These are phyloP conservation scores for Trichophaea hybrida DNA, from an alignment of 2,329 filamentous ascomycete species.

Conservation along the genomic window DNA sequence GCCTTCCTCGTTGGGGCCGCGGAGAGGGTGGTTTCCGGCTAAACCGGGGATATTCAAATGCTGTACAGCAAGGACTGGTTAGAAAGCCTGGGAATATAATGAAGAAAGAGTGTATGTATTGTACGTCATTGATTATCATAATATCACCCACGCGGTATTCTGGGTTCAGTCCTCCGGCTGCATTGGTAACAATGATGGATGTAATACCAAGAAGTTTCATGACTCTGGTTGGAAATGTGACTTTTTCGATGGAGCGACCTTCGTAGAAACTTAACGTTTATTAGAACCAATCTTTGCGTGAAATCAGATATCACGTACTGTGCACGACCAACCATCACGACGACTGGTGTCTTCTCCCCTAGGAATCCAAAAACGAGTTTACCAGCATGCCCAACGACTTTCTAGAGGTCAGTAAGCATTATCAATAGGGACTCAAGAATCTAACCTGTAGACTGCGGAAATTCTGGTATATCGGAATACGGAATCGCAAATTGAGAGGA, in stretches of 20 bases:
- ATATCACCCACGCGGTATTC: conserved; percentile 51
- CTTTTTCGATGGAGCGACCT: conserved; percentile 47
- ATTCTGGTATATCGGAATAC: conserved; percentile 47
- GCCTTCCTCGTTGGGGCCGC: conserved; percentile 47
- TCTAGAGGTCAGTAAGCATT: not conserved
- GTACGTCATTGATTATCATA: conserved; percentile 49
- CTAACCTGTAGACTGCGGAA: conserved; percentile 46
- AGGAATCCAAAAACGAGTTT: conserved; percentile 51
- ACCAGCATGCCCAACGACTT: conserved; percentile 45
- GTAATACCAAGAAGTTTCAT: conserved; percentile 48
- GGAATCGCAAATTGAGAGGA: conserved; percentile 40
- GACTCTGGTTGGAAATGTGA: conserved; percentile 50
- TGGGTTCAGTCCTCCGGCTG: conserved; percentile 50
- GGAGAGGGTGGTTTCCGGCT: conserved; percentile 45
- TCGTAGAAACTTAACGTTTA: conserved; percentile 47
- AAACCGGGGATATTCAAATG: conserved; percentile 51
- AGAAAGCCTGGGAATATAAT: not conserved
- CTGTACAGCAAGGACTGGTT: conserved; percentile 28
- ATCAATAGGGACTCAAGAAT: conserved; percentile 4
- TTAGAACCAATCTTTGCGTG: conserved; percentile 1
- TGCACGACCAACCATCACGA: conserved; percentile 49
- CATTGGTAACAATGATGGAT: conserved; percentile 50
- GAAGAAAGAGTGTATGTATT: conserved; percentile 19
- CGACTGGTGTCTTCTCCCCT: conserved; percentile 41
- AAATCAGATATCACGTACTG: conserved; percentile 39